Base-by-base conservation (phyloP, 1,284 basidiomycete genomes). In the Cutaneotrichosporon sp. region DNA sequence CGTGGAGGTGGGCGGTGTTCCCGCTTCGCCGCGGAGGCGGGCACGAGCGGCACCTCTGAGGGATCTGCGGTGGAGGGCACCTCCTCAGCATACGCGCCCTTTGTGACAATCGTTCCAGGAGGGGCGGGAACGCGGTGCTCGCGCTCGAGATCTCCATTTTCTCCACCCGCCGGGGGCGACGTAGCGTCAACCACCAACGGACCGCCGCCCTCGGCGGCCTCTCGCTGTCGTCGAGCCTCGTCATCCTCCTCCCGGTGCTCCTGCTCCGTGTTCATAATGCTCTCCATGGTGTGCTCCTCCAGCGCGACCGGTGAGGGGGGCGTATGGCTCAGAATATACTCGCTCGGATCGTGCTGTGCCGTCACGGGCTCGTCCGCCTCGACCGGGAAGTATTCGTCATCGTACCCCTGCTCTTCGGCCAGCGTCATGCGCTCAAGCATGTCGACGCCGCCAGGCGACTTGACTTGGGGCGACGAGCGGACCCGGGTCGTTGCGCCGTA, bases 341-440 rank as follows among this genome's bases (percentile, higher is more conserved):
- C 73, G 20, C 64, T 63, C 0, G 68, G 69, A 43, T 71, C 64
- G n/a, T 57, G 54, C 14, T 53, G 57, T 4, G 57, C 59, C 16
- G 29, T 27, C 11, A 42, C 54, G 3, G 57, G 56, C 37, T 61
- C 64, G 43, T 64, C 65, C 10, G 49, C 24, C 20, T 46, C 44
- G 27, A 63, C 38, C 48, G 81, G 78, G 67, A 91, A 90, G 70
- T 91, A 92, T 1, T 83, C 80, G 19, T 87, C 89, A 64, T 92
- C 84, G 67, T 94, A 94, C 0, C 89, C 90, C 44, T 86, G 81
- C 66, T 93, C 91, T 68, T 96, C 91, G 2, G 87, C 88, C 68
- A 90, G 87, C 2, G 88, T 88, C 57, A 94, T 81, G 49, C 80
- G 81, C 49, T 81, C 81, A 34, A 84, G 75, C 49, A 83, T 79